These are phyloP conservation scores for Entomortierella parvispora DNA, from an alignment of 192 early-diverging fungal genomes.

Conservation along the genomic window DNA sequence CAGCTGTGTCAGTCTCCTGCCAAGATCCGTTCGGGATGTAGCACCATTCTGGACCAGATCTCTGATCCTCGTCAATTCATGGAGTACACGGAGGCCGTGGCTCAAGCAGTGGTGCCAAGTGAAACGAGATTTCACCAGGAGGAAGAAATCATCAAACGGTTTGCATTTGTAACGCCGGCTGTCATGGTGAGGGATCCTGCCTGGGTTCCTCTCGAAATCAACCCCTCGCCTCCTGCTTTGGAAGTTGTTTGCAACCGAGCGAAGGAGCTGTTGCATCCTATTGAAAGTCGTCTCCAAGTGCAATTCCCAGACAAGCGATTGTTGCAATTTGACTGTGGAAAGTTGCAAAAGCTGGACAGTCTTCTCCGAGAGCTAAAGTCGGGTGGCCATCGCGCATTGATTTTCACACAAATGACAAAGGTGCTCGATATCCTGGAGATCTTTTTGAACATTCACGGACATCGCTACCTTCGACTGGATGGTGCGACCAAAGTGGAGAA, in stretches of 20 bases:
- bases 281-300: constrained; percentile 72
- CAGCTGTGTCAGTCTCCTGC: constrained; percentile 28
- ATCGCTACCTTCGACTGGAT: constrained; percentile 69
- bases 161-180: constrained; percentile 68
- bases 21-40: constrained; percentile 17
- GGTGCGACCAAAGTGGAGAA: constrained; percentile 69
- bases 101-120: constrained; percentile 47
- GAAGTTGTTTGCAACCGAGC: constrained; percentile 28
- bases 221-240: constrained; percentile 17
- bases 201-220: constrained; percentile 16
- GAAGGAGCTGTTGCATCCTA: constrained; percentile 66
- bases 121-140: constrained; percentile 44
- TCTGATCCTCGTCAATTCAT: constrained; percentile 49
- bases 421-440: constrained; percentile 72
- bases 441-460: constrained; percentile 75
- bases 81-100: constrained; percentile 41
- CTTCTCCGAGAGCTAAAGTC: constrained; percentile 64
- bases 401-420: constrained; percentile 78
- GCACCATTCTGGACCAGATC: constrained; percentile 22
- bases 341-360: constrained; percentile 69
- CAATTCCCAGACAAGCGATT: constrained; percentile 87
- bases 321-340: constrained; percentile 88
- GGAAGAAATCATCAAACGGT: constrained; percentile 61
- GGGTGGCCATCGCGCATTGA: constrained; percentile 70
- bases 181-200: constrained; percentile 48